These are phyloP conservation scores for Acrocalymma vagum DNA, from an alignment of 2,329 filamentous ascomycete genomes.

Conservation along the genomic window DNA sequence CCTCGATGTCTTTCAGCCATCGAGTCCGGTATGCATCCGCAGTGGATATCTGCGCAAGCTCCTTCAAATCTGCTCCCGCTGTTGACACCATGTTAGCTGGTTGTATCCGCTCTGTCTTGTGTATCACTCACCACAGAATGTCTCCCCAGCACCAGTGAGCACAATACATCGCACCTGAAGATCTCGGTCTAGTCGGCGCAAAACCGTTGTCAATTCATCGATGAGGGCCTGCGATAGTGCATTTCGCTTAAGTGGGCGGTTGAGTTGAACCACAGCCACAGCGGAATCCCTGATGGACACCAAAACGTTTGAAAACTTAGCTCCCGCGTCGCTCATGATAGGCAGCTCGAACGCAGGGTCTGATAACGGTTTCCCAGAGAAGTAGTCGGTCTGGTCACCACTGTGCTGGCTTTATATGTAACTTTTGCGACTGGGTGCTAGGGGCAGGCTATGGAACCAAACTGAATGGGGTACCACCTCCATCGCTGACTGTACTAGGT, in stretches of 20 bases:
- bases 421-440: no score
- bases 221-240: constrained; percentile 63
- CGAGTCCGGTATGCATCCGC: constrained; percentile 81
- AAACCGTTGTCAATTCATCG: constrained; percentile 33
- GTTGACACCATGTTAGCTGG: constrained; percentile 14
- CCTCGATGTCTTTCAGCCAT: constrained; percentile 92
- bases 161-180: constrained; percentile 50
- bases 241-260: constrained; percentile 65
- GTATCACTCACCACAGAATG: constrained; percentile 65
- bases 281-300: constrained; percentile 32
- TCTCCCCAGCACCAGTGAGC: constrained; percentile 83
- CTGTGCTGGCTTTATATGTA: no score
- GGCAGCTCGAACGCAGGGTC: no score
- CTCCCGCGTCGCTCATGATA: constrained; percentile 9
- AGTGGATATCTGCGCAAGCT: constrained; percentile 91
- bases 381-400: no score
- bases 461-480: no score
- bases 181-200: constrained; percentile 22
- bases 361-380: no score
- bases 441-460: no score
- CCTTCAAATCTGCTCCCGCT: constrained; percentile 95
- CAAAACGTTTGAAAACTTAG: constrained; percentile 10
- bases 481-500: no score
- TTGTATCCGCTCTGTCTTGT: no score
- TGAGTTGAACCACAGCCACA: constrained; percentile 59